Evolutionary conservation across 148 eudicot genomes (phyloP).

Genomic region (Cornus kousa): DNA sequence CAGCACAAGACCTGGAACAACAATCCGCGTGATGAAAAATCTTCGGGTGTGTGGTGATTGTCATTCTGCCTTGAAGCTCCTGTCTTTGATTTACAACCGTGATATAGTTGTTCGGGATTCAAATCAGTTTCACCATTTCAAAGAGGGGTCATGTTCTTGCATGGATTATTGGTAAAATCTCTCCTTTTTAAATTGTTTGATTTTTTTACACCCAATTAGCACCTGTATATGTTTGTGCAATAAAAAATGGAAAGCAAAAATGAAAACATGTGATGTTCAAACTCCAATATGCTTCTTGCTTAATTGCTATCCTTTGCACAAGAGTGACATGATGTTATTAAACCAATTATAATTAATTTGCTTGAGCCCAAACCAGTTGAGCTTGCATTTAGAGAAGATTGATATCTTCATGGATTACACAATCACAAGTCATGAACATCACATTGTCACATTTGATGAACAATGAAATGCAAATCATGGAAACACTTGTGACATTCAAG

Average conservation of each 20-base stretch:
- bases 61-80: constrained; percentile 15
- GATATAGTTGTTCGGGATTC: constrained; percentile 19
- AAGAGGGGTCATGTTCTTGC: constrained; percentile 23
- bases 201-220: too few species aligned
- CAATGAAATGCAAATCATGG: too few species aligned
- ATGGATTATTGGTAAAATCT: constrained; percentile 11
- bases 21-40: constrained; percentile 21
- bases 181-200: neutral
- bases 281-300: neutral
- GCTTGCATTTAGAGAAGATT: too few species aligned
- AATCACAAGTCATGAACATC: too few species aligned
- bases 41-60: constrained; percentile 20
- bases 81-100: constrained; percentile 14
- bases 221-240: neutral
- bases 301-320: too few species aligned
- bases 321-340: too few species aligned
- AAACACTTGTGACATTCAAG: too few species aligned
- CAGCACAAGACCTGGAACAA: constrained; percentile 9
- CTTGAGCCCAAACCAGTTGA: too few species aligned
- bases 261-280: neutral
- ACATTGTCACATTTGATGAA: too few species aligned
- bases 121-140: constrained; percentile 19
- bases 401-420: too few species aligned
- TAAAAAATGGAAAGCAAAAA: neutral
- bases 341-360: too few species aligned